Evolutionary conservation across 1,139 yeast species (phyloP).

Genomic region (Lodderomyces jiufengensis): DNA sequence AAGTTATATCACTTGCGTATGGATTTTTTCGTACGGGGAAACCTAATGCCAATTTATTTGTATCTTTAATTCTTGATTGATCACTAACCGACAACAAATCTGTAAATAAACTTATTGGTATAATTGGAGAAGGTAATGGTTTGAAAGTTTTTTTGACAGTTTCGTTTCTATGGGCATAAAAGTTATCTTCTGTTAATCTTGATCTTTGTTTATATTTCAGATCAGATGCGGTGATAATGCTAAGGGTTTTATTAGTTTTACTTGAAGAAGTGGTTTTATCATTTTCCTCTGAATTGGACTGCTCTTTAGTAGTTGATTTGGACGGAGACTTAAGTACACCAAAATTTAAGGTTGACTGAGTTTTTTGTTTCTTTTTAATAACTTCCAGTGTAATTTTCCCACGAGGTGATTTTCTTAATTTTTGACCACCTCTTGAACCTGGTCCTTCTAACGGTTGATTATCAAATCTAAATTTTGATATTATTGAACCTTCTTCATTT

Average conservation of each 20-base stretch:
- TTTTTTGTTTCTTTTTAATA: slow-evolving; percentile 19
- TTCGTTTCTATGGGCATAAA: too few relatives aligned
- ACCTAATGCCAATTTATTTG: slow-evolving; percentile 27
- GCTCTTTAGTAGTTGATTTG: too few relatives aligned
- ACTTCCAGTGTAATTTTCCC: slow-evolving; percentile 28
- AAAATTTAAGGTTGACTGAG: slow-evolving; percentile 17
- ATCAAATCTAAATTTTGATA: slow-evolving; percentile 38
- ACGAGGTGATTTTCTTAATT: slow-evolving; percentile 20
- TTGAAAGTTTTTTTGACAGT: not conserved
- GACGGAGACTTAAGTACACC: too few relatives aligned
- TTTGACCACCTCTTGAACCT: slow-evolving; percentile 43
- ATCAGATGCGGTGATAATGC: too few relatives aligned
- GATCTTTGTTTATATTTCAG: too few relatives aligned
- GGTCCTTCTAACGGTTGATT: slow-evolving; percentile 40
- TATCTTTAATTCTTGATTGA: not conserved
- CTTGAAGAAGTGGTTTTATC: too few relatives aligned
- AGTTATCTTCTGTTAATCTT: too few relatives aligned
- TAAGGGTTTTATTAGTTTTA: too few relatives aligned
- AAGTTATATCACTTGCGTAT: slow-evolving; percentile 44
- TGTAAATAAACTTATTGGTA: not conserved
- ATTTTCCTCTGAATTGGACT: too few relatives aligned
- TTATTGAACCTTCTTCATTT: slow-evolving; percentile 31
- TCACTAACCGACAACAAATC: not conserved
- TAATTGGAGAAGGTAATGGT: slow-evolving; percentile 4
- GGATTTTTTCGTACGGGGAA: slow-evolving; percentile 28